A percentile compares a stretch with the other conserved stretches of the same genome.
Evolutionary conservation across 2,329 filamentous ascomycete species (phyloP).

Genomic region (Calonectria hawksworthii): DNA sequence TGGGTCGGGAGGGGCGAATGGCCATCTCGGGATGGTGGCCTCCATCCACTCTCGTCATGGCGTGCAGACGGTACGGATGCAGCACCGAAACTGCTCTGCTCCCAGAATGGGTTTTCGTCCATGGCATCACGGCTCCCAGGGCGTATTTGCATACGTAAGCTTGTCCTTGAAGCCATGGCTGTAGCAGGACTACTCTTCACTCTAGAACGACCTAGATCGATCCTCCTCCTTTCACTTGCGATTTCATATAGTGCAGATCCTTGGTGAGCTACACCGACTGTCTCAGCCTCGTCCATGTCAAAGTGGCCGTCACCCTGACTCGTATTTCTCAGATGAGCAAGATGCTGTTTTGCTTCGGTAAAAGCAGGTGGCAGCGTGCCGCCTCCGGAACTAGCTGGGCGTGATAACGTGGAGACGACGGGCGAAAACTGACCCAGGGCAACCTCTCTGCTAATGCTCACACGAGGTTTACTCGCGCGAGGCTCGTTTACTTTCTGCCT

Average conservation of each 20-base stretch:
- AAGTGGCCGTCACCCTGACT: constrained; percentile 2
- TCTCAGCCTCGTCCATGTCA: background rate
- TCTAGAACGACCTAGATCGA: background rate
- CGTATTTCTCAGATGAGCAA: constrained; percentile 5
- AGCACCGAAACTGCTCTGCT: constrained; percentile 26
- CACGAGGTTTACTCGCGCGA: constrained; percentile 34
- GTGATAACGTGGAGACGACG: constrained; percentile 11
- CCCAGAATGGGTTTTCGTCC: constrained; percentile 36
- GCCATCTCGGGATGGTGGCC: constrained; percentile 21
- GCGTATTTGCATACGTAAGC: background rate
- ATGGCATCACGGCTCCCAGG: constrained; percentile 18
- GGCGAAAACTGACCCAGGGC: constrained; percentile 32
- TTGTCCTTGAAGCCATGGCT: background rate
- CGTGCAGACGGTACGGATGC: constrained; percentile 27
- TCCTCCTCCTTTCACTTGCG: background rate
- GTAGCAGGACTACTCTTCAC: background rate
- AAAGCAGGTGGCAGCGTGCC: constrained; percentile 4
- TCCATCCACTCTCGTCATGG: constrained; percentile 31
- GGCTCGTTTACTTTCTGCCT: constrained; percentile 28
- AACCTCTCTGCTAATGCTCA: constrained; percentile 33
- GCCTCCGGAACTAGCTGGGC: background rate
- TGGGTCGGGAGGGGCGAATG: constrained; percentile 14
- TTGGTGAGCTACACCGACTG: background rate
- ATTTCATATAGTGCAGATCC: background rate
- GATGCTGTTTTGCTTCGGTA: constrained; percentile 20